Evolutionary conservation across 495 filamentous ascomycete genomes (phyloP), one percentile per base, ranked within the genome.

Genomic region (Trichocladium uniseriatum): DNA sequence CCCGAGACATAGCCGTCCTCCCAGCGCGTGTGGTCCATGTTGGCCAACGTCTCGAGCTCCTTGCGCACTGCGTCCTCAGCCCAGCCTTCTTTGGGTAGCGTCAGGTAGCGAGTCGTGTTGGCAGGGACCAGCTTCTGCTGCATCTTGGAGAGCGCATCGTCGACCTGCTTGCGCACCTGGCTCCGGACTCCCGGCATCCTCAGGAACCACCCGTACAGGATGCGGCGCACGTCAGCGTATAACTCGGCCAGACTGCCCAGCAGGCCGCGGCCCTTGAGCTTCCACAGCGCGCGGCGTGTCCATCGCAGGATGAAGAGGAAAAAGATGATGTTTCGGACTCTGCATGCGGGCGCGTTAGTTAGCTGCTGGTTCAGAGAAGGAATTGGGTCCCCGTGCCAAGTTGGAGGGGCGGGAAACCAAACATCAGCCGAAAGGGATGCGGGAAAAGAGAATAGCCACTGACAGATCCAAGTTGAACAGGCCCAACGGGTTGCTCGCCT

Each of bases 1-100:
- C 92, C 92, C 47, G 87, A 94, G 35, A 99, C 92, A 41, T 78
- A 79, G 18, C 92, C 92, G 69, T 96, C 89, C 68, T 99, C 92
- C 92, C 92, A 99, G 52, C 83, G 77, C 8, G 89, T 92, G 69
- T 95, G 92, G 51, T 96, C 83, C 87, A 99, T 84, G 31, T 76
- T 79, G 24, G 78, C 80, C 52, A 97, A 70, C 56, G 81, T 79
- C 37, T 81, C 78, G 53, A 98, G 77, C 69, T 96, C 91, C 40
- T 80, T 81, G 52, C 79, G 77, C 15, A 97, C 74, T 57, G 82
- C 81, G 11, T 94, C 87, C 22, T 83, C 72, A 1, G 78, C 76
- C 88, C 88, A 90, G 53, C 89, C 89, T 57, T 95, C 82, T 61
- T 85, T 84, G 7, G 92, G 92, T 18, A 99, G 72, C 1, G 76